Evolutionary conservation across 139 green algal species (phyloP), one percentile per base, ranked within the genome.

Genomic region (Yamagishiella unicocca): DNA sequence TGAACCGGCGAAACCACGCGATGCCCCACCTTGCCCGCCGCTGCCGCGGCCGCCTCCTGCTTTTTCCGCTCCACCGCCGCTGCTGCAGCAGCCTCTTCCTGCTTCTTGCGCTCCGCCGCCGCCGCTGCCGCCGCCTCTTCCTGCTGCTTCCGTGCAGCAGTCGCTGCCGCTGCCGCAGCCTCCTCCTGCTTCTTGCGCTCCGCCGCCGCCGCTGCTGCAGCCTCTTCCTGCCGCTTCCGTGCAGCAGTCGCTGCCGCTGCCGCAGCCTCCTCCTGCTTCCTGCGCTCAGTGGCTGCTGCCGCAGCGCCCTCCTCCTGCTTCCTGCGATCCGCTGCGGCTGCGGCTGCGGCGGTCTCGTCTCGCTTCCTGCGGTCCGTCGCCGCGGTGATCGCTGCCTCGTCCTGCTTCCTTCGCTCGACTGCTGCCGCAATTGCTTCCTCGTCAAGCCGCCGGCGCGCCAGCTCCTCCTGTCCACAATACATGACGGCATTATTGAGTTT

Each of bases 121-220:
- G 66, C 66, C 33, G 66, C 66, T 19, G 66, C 66, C 4, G 66
- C 66, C 66, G 14, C 33, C 66, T 74, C 66, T 35, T 74, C 66
- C n/a, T 45, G 33, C 31, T 74, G 45, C 33, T 45, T 45, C 1
- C 66, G 66, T 9, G 21, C 66, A 1, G 6, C 33, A 31, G 66
- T 35, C 31, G 66, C 66, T 43, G 66, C 66, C 2, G 66, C 66
- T 3, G 66, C 66, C 37, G n/a, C n/a, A n/a, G 66, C 66, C 37
- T 74, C 66, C 66, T 74, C 66, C 66, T 45, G 33, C 31, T 74
- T 74, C 66, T 46, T 74, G 21, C 66, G 66, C 66, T 74, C 66
- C 6, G 31, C 33, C 37, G 66, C 66, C 31, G 66, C 66, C 31
- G 66, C 66, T 25, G 66, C 66, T 10, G 66, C 66, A 33, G 66